These are phyloP conservation scores for Trichoderma sp. DNA, from an alignment of 2,329 filamentous ascomycete genomes.

Conservation along the genomic window DNA sequence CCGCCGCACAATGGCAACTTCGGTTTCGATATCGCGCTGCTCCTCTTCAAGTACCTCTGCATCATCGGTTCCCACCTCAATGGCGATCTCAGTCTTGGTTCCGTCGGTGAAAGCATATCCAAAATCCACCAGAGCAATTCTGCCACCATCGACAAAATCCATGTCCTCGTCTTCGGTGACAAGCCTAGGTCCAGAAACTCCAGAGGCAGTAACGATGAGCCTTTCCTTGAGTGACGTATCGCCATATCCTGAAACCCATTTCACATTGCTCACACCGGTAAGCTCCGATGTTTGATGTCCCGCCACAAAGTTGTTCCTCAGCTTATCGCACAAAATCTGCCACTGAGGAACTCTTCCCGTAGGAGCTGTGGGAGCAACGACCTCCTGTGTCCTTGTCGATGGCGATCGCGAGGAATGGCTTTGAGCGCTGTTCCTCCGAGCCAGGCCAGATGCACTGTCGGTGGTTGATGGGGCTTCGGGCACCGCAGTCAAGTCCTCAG, in stretches of 20 bases:
- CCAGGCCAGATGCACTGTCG: conserved; percentile 30
- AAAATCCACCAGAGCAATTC: conserved; percentile 74
- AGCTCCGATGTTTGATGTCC: conserved; percentile 67
- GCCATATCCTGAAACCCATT: conserved; percentile 66
- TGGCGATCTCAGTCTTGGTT: conserved; percentile 57
- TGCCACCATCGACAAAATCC: conserved; percentile 76
- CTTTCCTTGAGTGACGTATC: conserved; percentile 52
- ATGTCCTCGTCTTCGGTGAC: conserved; percentile 69
- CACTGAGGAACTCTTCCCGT: conserved; percentile 59
- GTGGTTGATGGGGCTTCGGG: conserved; percentile 43
- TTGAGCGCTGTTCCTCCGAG: conserved; percentile 29
- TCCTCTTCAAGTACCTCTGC: conserved; percentile 74
- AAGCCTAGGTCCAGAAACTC: conserved; percentile 59
- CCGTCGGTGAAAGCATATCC: conserved; percentile 62
- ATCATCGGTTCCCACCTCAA: conserved; percentile 72
- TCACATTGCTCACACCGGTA: conserved; percentile 65
- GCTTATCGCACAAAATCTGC: conserved; percentile 68
- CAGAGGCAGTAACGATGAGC: conserved; percentile 71
- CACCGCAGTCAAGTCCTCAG: conserved; percentile 67
- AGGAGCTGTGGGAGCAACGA: conserved; percentile 30
- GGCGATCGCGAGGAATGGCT: conserved; percentile 36
- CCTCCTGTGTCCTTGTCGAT: conserved; percentile 34
- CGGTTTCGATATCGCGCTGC: conserved; percentile 70
- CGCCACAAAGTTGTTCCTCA: conserved; percentile 69
- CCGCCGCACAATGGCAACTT: conserved; percentile 76